Conservation (phyloP, 768 basidiomycete species). For the Candolleomyces eurysporus region DNA sequence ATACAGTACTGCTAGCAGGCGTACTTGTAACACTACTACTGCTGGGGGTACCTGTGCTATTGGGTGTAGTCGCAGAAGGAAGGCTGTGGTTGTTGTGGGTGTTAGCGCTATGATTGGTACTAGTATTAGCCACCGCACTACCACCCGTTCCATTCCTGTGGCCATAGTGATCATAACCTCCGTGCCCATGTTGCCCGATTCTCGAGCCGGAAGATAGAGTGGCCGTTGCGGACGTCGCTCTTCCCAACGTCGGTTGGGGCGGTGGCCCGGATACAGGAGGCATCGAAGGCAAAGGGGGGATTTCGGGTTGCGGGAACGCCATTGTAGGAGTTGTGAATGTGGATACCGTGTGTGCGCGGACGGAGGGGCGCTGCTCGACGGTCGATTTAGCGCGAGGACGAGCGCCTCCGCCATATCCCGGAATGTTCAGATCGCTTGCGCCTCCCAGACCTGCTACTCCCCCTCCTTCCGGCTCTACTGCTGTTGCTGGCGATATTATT, state of each 20-base stretch:
- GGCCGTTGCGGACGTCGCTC: neutral
- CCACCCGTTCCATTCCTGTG: neutral
- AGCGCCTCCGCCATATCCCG: neutral
- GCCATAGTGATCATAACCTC: neutral
- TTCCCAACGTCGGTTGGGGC: neutral
- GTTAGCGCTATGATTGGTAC: neutral
- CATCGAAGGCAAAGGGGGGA: neutral
- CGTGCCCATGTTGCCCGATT: neutral
- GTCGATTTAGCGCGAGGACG: neutral
- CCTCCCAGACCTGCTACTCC: neutral
- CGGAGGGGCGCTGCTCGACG: neutral
- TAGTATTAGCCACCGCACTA: neutral
- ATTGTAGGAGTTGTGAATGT: neutral
- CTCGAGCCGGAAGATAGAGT: neutral
- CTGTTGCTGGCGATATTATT: too few relatives aligned
- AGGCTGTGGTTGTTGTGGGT: neutral
- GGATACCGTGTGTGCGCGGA: neutral
- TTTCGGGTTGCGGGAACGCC: constrained; percentile 2
- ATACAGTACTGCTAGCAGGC: neutral
- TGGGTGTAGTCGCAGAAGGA: neutral
- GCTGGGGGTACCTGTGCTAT: neutral
- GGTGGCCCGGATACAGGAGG: neutral
- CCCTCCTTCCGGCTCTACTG: neutral
- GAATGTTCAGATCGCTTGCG: too few relatives aligned
- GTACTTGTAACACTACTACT: neutral